These are phyloP conservation scores for Ustilago lituana DNA, from an alignment of 1,284 basidiomycete genomes.

Conservation along the genomic window DNA sequence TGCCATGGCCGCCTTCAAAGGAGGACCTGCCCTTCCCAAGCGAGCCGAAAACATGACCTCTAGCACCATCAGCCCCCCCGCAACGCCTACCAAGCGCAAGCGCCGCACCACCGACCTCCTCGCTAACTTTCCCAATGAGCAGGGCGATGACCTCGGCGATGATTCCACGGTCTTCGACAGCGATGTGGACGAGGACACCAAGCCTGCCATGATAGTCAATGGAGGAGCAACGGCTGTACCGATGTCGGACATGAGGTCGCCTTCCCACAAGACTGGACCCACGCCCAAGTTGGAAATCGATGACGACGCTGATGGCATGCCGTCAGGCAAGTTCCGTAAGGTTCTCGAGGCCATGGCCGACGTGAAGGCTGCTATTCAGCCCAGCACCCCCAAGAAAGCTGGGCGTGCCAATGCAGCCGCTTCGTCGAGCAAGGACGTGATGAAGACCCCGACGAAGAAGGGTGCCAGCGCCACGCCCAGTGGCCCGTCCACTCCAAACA, in stretches of 20 bases:
- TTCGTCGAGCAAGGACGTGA: constrained; percentile 12
- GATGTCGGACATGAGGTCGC: constrained; percentile 18
- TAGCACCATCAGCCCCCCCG: background rate
- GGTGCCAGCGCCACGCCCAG: too few relatives aligned
- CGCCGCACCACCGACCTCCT: constrained; percentile 16
- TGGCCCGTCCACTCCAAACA: constrained; percentile 2
- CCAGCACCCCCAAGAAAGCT: constrained; percentile 23
- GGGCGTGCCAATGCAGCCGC: background rate
- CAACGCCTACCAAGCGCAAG: constrained; percentile 6
- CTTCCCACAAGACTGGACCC: background rate
- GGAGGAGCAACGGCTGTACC: background rate
- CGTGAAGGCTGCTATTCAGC: background rate
- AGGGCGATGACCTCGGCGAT: too few relatives aligned
- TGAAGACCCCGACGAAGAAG: constrained; percentile 29
- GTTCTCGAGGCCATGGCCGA: background rate
- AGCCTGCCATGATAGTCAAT: background rate
- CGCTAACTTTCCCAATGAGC: constrained; percentile 14
- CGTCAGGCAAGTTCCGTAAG: background rate
- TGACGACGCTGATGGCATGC: background rate
- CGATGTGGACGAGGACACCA: constrained; percentile 1
- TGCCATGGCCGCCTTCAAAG: constrained; percentile 21
- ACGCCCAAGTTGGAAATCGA: background rate
- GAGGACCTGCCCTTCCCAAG: constrained; percentile 27
- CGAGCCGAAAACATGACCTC: constrained; percentile 3
- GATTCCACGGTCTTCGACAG: background rate